phyloP scores from a whole-genome alignment of 2,329 filamentous ascomycete species.

The Neonectria coccinea region DNA sequence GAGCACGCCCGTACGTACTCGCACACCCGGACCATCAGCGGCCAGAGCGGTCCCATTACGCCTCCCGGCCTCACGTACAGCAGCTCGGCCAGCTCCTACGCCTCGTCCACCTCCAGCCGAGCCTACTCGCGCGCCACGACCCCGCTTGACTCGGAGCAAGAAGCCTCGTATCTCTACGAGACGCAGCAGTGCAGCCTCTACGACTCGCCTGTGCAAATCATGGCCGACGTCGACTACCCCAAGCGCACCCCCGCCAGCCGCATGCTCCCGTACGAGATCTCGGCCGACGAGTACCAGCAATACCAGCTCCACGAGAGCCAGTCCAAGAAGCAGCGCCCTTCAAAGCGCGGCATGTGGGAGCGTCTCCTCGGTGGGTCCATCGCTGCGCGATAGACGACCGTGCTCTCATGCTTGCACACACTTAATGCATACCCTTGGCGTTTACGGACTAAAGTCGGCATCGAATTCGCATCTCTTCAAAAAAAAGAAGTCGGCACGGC shows the following conservation, averaged over 20 bases:
- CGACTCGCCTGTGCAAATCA: conserved; percentile 62
- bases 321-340: conserved; percentile 61
- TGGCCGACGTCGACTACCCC: conserved; percentile 55
- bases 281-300: conserved; percentile 61
- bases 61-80: conserved; percentile 63
- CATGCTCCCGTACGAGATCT: conserved; percentile 68
- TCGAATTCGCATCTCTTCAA: conserved; percentile 34
- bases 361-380: conserved; percentile 64
- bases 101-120: conserved; percentile 61
- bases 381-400: conserved; percentile 51
- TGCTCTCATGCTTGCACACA: conserved; percentile 24
- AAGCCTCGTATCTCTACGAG: conserved; percentile 56
- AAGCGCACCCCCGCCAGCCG: conserved; percentile 50
- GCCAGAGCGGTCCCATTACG: conserved; percentile 42
- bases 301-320: conserved; percentile 59
- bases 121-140: conserved; percentile 65
- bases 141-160: conserved; percentile 59
- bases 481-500: conserved; percentile 41
- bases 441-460: conserved; percentile 41
- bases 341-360: conserved; percentile 62
- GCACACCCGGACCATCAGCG: conserved; percentile 51
- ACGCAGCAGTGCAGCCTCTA: conserved; percentile 57
- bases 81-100: conserved; percentile 63
- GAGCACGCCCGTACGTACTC: conserved; percentile 53
- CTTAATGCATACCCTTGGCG: conserved; percentile 38